Conservation (phyloP, 2,329 filamentous ascomycete genomes). For the Chalara sp. region DNA sequence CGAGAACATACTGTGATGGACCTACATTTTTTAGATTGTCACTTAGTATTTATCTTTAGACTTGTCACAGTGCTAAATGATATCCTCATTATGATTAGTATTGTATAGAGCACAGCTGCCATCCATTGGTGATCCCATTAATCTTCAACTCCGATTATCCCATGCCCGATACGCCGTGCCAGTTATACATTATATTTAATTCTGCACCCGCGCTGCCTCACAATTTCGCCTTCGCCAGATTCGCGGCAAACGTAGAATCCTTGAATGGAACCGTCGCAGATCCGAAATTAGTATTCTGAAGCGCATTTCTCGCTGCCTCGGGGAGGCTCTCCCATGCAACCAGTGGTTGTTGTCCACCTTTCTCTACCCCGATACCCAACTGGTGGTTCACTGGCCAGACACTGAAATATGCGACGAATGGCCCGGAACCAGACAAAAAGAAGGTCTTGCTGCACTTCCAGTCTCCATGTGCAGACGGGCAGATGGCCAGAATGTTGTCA, state of each 20-base stretch:
- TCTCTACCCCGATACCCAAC: conserved; percentile 28
- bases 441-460: conserved; percentile 38
- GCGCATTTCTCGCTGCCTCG: conserved; percentile 27
- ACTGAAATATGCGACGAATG: conserved; percentile 42
- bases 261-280: conserved; percentile 36
- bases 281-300: conserved; percentile 34
- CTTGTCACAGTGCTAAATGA: too few species aligned
- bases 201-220: background rate
- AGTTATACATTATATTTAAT: too few species aligned
- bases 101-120: too few species aligned
- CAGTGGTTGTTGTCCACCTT: conserved; percentile 33
- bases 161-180: too few species aligned
- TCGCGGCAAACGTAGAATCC: conserved; percentile 27
- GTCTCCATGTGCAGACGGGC: conserved; percentile 43
- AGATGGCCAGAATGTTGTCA: conserved; percentile 39
- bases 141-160: too few species aligned
- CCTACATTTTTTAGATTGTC: too few species aligned
- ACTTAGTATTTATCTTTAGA: too few species aligned
- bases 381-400: conserved; percentile 39
- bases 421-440: conserved; percentile 34
- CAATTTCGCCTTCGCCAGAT: conserved; percentile 29
- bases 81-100: too few species aligned
- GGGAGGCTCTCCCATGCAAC: conserved; percentile 38
- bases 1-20: too few species aligned
- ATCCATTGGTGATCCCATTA: too few species aligned